Percentiles rank a stretch among this genome's conserved stretches.
phyloP scores from a whole-genome alignment of 371 early-diverging fungal species.

The Choanephora cucurbitarum region DNA sequence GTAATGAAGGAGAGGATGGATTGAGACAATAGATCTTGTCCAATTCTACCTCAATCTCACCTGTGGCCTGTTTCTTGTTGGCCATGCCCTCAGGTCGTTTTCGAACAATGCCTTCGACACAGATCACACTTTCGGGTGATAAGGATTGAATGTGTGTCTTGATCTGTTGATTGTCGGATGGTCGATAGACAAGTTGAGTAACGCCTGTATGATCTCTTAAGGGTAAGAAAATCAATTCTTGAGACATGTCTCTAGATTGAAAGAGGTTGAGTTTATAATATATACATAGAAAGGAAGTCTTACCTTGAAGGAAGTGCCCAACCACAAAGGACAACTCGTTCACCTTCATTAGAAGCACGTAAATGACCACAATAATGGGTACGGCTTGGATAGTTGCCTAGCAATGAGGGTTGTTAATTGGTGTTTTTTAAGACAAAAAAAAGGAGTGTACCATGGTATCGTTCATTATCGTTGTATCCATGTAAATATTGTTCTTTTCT shows the following conservation, averaged over 20 bases:
- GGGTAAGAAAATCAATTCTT: conserved; percentile 68
- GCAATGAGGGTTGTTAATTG: too few relatives aligned
- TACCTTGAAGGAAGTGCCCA: conserved; percentile 77
- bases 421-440: not conserved
- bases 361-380: conserved; percentile 78
- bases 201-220: conserved; percentile 69
- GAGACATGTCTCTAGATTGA: conserved; percentile 55
- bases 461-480: conserved; percentile 41
- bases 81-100: conserved; percentile 54
- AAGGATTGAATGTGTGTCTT: conserved; percentile 48
- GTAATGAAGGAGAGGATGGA: conserved; percentile 65
- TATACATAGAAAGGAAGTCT: too few relatives aligned
- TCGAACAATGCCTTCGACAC: conserved; percentile 62
- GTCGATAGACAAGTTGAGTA: conserved; percentile 63
- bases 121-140: conserved; percentile 67
- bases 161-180: conserved; percentile 20
- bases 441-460: conserved; percentile 33
- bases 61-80: conserved; percentile 55
- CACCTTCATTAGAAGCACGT: conserved; percentile 50
- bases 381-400: conserved; percentile 54
- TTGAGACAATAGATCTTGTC: conserved; percentile 68
- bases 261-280: not conserved
- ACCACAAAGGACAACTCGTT: conserved; percentile 70
- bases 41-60: conserved; percentile 76
- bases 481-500: conserved; percentile 23